Evolutionary conservation across 140 eudicot species (phyloP).

Genomic region (Anethum foeniculum): DNA sequence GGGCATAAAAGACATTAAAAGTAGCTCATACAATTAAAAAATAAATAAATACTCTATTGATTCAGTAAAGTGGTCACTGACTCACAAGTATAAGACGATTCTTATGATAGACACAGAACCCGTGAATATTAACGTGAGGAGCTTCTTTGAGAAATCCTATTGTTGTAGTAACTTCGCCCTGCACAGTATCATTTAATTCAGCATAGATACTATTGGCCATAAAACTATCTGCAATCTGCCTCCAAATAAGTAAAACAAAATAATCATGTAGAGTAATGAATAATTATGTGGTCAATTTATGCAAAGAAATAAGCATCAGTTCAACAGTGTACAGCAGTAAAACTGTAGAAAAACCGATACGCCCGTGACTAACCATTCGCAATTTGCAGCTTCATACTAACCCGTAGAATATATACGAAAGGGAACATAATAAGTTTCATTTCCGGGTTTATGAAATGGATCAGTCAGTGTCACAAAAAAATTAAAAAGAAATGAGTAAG

Average conservation of each 20-base stretch:
- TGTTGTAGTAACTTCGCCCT: conserved; percentile 68
- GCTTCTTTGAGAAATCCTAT: conserved; percentile 90
- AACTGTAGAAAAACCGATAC: not conserved
- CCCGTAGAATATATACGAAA: not conserved
- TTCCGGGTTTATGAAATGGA: not conserved
- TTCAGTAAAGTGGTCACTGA: conserved; percentile 11
- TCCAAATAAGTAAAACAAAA: not conserved
- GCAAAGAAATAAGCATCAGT: not conserved
- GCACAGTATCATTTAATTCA: conserved; percentile 11
- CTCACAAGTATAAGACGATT: conserved; percentile 83
- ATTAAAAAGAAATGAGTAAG: not conserved
- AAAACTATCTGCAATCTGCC: not conserved
- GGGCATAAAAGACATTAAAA: not conserved
- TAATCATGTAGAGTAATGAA: not conserved
- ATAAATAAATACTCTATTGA: not conserved
- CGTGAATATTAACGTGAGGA: conserved; percentile 70
- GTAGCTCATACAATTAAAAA: not conserved
- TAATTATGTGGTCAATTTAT: not conserved
- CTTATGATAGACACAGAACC: conserved; percentile 89
- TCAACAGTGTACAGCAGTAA: not conserved
- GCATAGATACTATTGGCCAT: not conserved
- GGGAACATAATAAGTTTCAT: not conserved
- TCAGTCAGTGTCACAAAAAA: not conserved
- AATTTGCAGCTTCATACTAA: not conserved
- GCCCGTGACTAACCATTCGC: not conserved